Percentiles rank a stretch among this genome's conserved stretches.
Evolutionary conservation across 2,329 filamentous ascomycete species (phyloP).

Genomic region (Nemania sp.): DNA sequence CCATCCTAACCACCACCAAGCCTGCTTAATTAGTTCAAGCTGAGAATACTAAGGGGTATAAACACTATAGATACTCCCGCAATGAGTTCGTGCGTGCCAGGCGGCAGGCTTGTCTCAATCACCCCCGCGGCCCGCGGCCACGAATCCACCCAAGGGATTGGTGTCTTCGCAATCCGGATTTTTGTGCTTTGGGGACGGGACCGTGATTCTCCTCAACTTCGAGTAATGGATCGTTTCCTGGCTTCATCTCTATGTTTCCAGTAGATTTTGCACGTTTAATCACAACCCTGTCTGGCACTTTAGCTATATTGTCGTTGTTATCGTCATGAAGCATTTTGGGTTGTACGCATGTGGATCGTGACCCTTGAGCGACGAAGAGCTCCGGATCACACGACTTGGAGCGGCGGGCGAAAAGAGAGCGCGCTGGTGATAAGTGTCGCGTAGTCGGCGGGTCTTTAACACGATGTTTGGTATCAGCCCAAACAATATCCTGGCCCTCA

Average conservation of each 20-base stretch:
- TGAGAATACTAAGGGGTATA: not conserved
- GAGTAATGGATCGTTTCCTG: not conserved
- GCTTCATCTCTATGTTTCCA: slow-evolving; percentile 20
- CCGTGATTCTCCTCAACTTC: not conserved
- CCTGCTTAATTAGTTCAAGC: not conserved
- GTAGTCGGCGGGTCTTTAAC: not conserved
- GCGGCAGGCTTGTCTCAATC: not conserved
- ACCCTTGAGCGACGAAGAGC: slow-evolving; percentile 22
- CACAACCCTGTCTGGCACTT: not conserved
- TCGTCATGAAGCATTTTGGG: slow-evolving; percentile 37
- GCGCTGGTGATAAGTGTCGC: slow-evolving; percentile 20
- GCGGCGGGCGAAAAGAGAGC: slow-evolving; percentile 14
- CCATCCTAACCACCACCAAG: not conserved
- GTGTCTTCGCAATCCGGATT: slow-evolving; percentile 20
- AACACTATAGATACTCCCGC: not conserved
- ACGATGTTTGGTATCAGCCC: slow-evolving; percentile 8
- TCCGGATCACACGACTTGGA: slow-evolving; percentile 23
- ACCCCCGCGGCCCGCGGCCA: not conserved
- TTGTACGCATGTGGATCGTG: slow-evolving; percentile 33
- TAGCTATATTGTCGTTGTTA: slow-evolving; percentile 6
- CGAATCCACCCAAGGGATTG: slow-evolving; percentile 23
- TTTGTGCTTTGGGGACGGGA: not conserved
- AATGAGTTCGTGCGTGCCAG: not conserved
- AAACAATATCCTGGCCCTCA: slow-evolving; percentile 13
- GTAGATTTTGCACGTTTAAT: slow-evolving; percentile 28